Evolutionary conservation across 305 asterid genomes (phyloP).

Genomic region (Fraxinus paxiana): DNA sequence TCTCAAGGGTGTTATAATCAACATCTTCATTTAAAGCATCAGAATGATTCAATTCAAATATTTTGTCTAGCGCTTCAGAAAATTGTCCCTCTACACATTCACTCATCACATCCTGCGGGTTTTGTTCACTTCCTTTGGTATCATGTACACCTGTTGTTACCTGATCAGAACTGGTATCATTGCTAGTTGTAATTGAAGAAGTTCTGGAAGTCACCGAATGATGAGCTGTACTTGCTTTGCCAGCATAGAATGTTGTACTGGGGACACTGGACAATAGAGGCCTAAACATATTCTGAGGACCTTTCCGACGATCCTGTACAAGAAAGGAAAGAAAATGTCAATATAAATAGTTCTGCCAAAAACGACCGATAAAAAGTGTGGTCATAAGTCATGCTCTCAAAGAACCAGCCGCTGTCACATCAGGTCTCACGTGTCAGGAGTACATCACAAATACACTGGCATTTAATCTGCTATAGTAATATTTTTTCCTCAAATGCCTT

Average conservation of each 20-base stretch:
- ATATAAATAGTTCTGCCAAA: conserved; percentile 16
- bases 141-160: conserved; percentile 59
- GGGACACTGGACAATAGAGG: conserved; percentile 95
- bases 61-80: conserved; percentile 48
- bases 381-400: conserved; percentile 11
- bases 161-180: conserved; percentile 77
- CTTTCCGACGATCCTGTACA: conserved; percentile 68
- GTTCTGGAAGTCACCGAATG: conserved; percentile 53
- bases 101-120: conserved; percentile 56
- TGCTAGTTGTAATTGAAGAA: conserved; percentile 84
- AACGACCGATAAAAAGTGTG: not conserved
- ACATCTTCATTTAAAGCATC: conserved; percentile 41
- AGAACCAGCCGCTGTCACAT: not conserved
- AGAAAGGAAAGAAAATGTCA: not conserved
- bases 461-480: not conserved
- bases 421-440: not conserved
- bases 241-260: conserved; percentile 69
- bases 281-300: conserved; percentile 90
- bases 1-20: conserved; percentile 29
- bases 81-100: conserved; percentile 35
- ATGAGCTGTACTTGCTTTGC: conserved; percentile 57
- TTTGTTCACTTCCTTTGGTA: conserved; percentile 61
- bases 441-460: not conserved
- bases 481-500: conserved; percentile 7
- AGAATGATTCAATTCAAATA: conserved; percentile 61